phyloP scores from a whole-genome alignment of 176 grass and related monocot genomes.

The Alloteropsis semialata region DNA sequence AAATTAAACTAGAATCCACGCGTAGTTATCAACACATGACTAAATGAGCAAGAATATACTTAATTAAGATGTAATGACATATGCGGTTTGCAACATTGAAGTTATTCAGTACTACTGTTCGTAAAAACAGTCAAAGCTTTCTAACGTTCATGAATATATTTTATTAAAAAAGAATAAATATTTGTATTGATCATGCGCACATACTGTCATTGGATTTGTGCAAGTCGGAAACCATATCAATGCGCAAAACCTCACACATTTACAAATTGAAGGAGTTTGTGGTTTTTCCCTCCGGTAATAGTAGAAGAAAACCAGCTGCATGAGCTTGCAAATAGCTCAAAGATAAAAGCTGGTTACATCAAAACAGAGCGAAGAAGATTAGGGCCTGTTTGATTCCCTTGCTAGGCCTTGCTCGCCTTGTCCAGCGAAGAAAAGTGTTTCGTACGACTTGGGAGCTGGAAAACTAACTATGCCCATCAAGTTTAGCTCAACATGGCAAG shows the following conservation, averaged over 20 bases:
- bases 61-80: background rate
- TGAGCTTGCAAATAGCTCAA: constrained; percentile 9
- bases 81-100: constrained; percentile 16
- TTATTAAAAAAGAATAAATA: background rate
- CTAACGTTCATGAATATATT: background rate
- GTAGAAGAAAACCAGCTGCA: constrained; percentile 1
- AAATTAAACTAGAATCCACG: constrained; percentile 2
- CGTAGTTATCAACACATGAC: background rate
- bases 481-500: background rate
- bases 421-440: background rate
- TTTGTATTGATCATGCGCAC: background rate
- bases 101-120: background rate
- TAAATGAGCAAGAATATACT: background rate
- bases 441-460: background rate
- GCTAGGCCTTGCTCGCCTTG: background rate
- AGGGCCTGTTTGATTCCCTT: background rate
- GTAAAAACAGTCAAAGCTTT: background rate
- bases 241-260: background rate
- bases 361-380: constrained; percentile 2
- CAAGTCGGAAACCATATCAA: background rate
- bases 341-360: background rate
- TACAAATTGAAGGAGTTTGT: background rate
- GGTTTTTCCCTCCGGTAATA: background rate
- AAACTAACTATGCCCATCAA: background rate
- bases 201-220: background rate